These are phyloP conservation scores for Tausonia pullulans DNA, from an alignment of 1,284 basidiomycete genomes.

Conservation along the genomic window DNA sequence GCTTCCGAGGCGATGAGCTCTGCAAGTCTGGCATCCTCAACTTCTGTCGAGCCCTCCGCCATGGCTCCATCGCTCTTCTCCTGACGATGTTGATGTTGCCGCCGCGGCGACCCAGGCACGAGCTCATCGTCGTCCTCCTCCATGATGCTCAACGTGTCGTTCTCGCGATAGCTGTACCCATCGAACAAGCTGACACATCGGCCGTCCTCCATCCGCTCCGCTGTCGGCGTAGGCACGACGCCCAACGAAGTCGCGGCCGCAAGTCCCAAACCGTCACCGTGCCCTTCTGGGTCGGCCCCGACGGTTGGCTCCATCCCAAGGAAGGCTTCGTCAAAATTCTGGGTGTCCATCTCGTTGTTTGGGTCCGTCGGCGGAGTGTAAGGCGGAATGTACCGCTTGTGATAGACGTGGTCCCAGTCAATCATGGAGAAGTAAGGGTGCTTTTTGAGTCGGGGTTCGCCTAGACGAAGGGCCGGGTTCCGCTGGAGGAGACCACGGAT, in stretches of 20 bases:
- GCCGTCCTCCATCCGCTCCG: slow-evolving; percentile 37
- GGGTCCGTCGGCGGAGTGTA: slow-evolving; percentile 92
- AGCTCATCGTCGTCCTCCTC: slow-evolving; percentile 46
- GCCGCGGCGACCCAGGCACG: background rate
- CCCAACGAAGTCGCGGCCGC: background rate
- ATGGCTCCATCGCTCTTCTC: background rate
- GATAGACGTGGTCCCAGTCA: slow-evolving; percentile 86
- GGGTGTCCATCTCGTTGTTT: slow-evolving; percentile 84
- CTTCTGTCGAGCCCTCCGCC: background rate
- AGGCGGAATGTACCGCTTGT: slow-evolving; percentile 72
- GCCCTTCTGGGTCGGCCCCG: slow-evolving; percentile 28
- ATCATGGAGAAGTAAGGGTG: slow-evolving; percentile 80
- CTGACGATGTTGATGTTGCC: background rate
- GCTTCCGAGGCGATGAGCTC: background rate
- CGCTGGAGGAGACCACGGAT: slow-evolving; percentile 86
- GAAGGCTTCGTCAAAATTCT: slow-evolving; percentile 96
- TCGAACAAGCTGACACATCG: slow-evolving; percentile 46
- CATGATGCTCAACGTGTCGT: slow-evolving; percentile 62
- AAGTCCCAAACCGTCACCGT: slow-evolving; percentile 6
- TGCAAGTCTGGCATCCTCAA: background rate
- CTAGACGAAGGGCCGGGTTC: slow-evolving; percentile 78
- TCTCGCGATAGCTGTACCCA: slow-evolving; percentile 77
- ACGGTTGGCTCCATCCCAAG: slow-evolving; percentile 75
- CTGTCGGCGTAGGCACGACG: background rate
- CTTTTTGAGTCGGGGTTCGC: slow-evolving; percentile 77